Percentiles rank a stretch among this genome's conserved stretches.
These are phyloP conservation scores for Tricholoma bakamatsutake DNA, from an alignment of 768 basidiomycete species.

Conservation along the genomic window DNA sequence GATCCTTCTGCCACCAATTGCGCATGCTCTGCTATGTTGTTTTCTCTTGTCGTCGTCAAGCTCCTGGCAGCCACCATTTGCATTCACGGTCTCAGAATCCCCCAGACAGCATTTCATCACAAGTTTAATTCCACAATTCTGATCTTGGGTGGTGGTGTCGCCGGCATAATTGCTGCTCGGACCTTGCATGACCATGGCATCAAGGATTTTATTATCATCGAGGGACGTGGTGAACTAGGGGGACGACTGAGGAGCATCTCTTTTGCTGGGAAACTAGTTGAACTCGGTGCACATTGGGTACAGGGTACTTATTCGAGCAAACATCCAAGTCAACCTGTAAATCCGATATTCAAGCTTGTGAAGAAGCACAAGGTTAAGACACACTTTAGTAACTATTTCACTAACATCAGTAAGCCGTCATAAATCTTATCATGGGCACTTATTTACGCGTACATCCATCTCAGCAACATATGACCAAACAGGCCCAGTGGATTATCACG, in stretches of 20 bases:
- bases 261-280: constrained; percentile 47
- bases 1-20: not conserved
- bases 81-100: not conserved
- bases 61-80: not conserved
- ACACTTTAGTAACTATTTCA: constrained; percentile 37
- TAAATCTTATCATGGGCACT: not conserved
- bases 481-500: constrained; percentile 42
- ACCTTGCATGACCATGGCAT: constrained; percentile 50
- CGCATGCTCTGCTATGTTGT: not conserved
- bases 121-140: constrained; percentile 31
- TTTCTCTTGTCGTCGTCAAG: not conserved
- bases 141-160: constrained; percentile 61
- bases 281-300: constrained; percentile 60
- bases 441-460: not conserved
- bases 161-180: constrained; percentile 61
- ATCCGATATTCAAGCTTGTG: constrained; percentile 56
- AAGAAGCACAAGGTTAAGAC: constrained; percentile 48
- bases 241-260: constrained; percentile 48
- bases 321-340: constrained; percentile 44
- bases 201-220: constrained; percentile 54
- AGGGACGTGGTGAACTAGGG: constrained; percentile 53
- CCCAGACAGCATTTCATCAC: not conserved
- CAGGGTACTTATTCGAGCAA: constrained; percentile 41
- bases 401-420: constrained; percentile 34
- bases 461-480: constrained; percentile 52